These are phyloP conservation scores for Xylaria palmicola DNA, from an alignment of 495 filamentous ascomycete species.

Conservation along the genomic window DNA sequence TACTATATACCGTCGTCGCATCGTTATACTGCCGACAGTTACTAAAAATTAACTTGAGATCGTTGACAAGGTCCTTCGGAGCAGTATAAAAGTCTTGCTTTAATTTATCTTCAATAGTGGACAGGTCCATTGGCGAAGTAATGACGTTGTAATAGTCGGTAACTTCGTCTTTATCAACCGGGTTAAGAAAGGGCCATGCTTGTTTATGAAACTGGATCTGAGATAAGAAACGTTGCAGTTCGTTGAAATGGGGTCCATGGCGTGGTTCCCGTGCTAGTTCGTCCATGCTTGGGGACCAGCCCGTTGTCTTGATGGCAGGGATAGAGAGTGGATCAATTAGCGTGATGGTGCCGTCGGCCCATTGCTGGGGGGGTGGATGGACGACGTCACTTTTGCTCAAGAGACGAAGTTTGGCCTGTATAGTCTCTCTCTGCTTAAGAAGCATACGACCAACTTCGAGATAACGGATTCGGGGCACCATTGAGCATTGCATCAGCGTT, in stretches of 20 bases:
- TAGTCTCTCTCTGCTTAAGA: constrained; percentile 74
- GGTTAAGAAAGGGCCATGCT: constrained; percentile 76
- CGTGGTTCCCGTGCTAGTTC: constrained; percentile 74
- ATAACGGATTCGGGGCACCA: constrained; percentile 76
- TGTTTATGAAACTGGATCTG: constrained; percentile 75
- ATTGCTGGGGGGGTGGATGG: constrained; percentile 64
- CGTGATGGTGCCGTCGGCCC: constrained; percentile 30
- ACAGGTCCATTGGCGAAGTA: constrained; percentile 65
- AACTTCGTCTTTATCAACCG: constrained; percentile 76
- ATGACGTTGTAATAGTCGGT: constrained; percentile 80
- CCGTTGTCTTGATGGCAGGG: constrained; percentile 44
- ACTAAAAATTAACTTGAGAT: constrained; percentile 71
- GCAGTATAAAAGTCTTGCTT: constrained; percentile 71
- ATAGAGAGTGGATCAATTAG: constrained; percentile 38
- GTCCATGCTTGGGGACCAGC: constrained; percentile 80
- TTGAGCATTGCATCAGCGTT: constrained; percentile 82
- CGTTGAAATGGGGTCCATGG: constrained; percentile 76
- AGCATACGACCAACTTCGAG: constrained; percentile 73
- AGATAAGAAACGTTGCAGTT: constrained; percentile 69
- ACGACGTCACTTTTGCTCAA: constrained; percentile 72
- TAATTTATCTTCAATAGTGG: constrained; percentile 75
- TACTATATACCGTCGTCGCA: constrained; percentile 73
- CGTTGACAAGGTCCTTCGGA: constrained; percentile 72
- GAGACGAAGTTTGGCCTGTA: constrained; percentile 72
- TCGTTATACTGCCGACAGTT: constrained; percentile 77